A percentile compares a stretch with the other conserved stretches of the same genome.
Conservation (phyloP, 495 filamentous ascomycete species). For the Aspergillus hancockii region DNA sequence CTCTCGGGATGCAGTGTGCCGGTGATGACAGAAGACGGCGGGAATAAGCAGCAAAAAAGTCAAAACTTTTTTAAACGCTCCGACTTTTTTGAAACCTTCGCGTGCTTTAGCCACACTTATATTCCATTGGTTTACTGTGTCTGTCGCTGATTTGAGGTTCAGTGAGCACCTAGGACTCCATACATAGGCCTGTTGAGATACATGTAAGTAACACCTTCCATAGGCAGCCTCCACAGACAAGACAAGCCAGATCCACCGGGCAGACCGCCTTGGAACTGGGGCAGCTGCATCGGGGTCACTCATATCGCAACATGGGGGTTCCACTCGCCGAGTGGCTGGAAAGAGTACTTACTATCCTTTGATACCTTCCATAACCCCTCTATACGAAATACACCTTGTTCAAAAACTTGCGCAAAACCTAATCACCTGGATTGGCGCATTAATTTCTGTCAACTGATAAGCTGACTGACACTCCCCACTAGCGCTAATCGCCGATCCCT, state of each 20-base stretch:
- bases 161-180: too few species aligned
- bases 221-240: background rate
- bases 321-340: background rate
- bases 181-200: too few species aligned
- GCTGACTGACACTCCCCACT: constrained; percentile 13
- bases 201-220: too few species aligned
- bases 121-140: too few species aligned
- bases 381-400: background rate
- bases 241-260: background rate
- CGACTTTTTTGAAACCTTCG: too few species aligned
- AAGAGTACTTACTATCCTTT: background rate
- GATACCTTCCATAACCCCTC: background rate
- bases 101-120: too few species aligned
- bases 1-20: too few species aligned
- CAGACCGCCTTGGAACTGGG: constrained; percentile 17
- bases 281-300: background rate
- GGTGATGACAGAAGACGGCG: too few species aligned
- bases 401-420: background rate
- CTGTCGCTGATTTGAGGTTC: too few species aligned
- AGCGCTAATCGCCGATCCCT: constrained; percentile 5
- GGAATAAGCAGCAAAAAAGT: too few species aligned
- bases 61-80: too few species aligned
- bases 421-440: background rate
- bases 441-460: constrained; percentile 1
- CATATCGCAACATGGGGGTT: background rate